A percentile compares a stretch with the other conserved stretches of the same genome.
These are phyloP conservation scores for Blumeriella jaapii DNA, from an alignment of 2,329 filamentous ascomycete genomes.

Conservation along the genomic window DNA sequence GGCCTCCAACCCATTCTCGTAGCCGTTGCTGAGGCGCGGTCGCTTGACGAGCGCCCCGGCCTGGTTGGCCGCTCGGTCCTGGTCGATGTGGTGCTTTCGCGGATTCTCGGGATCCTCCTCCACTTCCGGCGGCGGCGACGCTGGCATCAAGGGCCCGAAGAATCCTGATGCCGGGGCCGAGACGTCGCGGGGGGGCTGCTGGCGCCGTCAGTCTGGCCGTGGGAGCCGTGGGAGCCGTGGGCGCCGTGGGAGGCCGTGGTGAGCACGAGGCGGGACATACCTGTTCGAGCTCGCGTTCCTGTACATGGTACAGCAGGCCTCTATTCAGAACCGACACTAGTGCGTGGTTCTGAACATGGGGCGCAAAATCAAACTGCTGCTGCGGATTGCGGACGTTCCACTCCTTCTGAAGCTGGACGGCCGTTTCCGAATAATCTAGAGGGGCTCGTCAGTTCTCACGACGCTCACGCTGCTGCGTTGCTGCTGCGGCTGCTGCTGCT, in stretches of 20 bases:
- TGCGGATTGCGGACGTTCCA: conserved; percentile 54
- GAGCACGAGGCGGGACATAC: conserved; percentile 17
- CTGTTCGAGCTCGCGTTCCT: conserved; percentile 38
- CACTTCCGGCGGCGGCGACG: conserved; percentile 17
- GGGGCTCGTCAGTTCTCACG: conserved; percentile 5
- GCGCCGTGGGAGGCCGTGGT: too few species aligned
- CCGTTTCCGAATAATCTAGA: conserved; percentile 56
- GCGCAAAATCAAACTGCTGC: conserved; percentile 49
- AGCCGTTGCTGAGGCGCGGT: conserved; percentile 49
- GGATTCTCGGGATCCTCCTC: conserved; percentile 24
- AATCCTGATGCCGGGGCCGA: conserved; percentile 19
- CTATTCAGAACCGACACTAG: conserved; percentile 52
- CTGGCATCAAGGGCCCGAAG: conserved; percentile 25
- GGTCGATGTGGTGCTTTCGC: conserved; percentile 25
- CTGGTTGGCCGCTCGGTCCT: conserved; percentile 31
- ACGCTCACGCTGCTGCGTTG: too few species aligned
- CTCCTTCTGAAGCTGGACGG: conserved; percentile 56
- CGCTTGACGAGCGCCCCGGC: conserved; percentile 48
- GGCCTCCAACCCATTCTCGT: conserved; percentile 40
- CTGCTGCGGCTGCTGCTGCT: too few species aligned
- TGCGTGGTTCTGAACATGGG: conserved; percentile 52
- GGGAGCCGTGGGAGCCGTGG: background rate
- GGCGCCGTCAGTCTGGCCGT: conserved; percentile 3
- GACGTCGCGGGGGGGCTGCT: conserved; percentile 12
- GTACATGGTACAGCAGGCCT: conserved; percentile 48